These are phyloP conservation scores for Lecanicillium sp. DNA, from an alignment of 2,329 filamentous ascomycete genomes.

Conservation along the genomic window DNA sequence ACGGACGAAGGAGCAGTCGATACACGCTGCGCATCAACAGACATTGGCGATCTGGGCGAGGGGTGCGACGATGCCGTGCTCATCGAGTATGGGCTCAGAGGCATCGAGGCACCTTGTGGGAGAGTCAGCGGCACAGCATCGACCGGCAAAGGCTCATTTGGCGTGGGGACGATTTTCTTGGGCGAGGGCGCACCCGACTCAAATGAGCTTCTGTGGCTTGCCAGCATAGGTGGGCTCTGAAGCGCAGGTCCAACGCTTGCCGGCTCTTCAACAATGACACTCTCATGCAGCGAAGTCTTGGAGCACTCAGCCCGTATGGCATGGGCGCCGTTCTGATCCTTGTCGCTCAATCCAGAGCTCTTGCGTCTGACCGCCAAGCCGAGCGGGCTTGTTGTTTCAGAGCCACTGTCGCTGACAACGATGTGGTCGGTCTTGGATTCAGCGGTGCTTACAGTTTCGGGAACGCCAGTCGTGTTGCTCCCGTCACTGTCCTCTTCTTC, in stretches of 20 bases:
- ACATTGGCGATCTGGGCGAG: constrained; percentile 63
- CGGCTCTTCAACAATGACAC: constrained; percentile 45
- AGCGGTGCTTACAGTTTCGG: constrained; percentile 33
- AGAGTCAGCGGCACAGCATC: constrained; percentile 18
- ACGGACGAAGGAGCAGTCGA: constrained; percentile 71
- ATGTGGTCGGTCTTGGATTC: background rate
- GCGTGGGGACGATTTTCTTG: constrained; percentile 30
- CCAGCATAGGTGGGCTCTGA: background rate
- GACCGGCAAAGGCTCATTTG: constrained; percentile 4
- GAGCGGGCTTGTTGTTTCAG: constrained; percentile 8
- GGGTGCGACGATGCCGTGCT: constrained; percentile 60
- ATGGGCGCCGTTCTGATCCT: constrained; percentile 22
- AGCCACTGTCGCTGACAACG: constrained; percentile 4
- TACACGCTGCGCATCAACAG: constrained; percentile 65
- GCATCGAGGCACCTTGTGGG: constrained; percentile 38
- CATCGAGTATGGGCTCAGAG: constrained; percentile 60
- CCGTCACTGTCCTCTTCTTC: constrained; percentile 54
- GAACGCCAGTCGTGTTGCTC: constrained; percentile 30
- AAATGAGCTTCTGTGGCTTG: constrained; percentile 25
- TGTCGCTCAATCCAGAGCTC: constrained; percentile 40
- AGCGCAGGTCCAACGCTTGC: constrained; percentile 22
- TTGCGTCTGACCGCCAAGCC: constrained; percentile 33
- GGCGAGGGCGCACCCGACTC: constrained; percentile 42
- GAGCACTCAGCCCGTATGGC: constrained; percentile 43
- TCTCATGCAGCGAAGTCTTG: constrained; percentile 45